Conservation (phyloP, 352 stramenopile species). For the Pythium monospermum region DNA sequence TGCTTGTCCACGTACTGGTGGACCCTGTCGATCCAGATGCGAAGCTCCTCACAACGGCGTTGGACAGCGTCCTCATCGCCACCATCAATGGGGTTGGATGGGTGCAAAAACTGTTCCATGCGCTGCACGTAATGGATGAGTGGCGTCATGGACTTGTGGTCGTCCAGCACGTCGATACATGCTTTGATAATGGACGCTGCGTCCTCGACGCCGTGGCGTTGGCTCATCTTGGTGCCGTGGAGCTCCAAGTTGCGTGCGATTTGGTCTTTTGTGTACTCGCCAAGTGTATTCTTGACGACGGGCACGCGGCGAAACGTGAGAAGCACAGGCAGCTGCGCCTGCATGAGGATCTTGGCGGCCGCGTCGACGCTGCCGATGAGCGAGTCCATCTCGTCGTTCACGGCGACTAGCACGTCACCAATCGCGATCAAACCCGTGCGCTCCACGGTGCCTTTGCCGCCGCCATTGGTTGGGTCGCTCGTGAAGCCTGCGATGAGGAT, state of each 20-base stretch:
- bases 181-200: slow-evolving; percentile 49
- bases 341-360: slow-evolving; percentile 29
- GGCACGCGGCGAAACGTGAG: slow-evolving; percentile 52
- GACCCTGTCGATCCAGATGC: slow-evolving; percentile 47
- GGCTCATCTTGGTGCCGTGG: slow-evolving; percentile 31
- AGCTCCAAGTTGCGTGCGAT: slow-evolving; percentile 51
- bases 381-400: slow-evolving; percentile 43
- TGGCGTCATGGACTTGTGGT: slow-evolving; percentile 30
- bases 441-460: slow-evolving; percentile 32
- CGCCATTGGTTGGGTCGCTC: slow-evolving; percentile 17
- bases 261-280: slow-evolving; percentile 52
- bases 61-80: slow-evolving; percentile 9
- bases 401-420: slow-evolving; percentile 56
- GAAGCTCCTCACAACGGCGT: slow-evolving; percentile 33
- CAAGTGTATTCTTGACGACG: slow-evolving; percentile 38
- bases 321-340: slow-evolving; percentile 34
- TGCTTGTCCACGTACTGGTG: slow-evolving; percentile 39
- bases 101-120: slow-evolving; percentile 44
- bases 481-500: slow-evolving; percentile 51
- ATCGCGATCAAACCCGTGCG: slow-evolving; percentile 32
- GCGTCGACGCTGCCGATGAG: slow-evolving; percentile 40
- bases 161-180: slow-evolving; percentile 44
- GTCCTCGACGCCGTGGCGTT: slow-evolving; percentile 29
- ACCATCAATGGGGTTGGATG: slow-evolving; percentile 12
- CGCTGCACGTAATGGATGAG: slow-evolving; percentile 45